phyloP scores from a whole-genome alignment of 306 rosid species.

The Trifolium dubium region DNA sequence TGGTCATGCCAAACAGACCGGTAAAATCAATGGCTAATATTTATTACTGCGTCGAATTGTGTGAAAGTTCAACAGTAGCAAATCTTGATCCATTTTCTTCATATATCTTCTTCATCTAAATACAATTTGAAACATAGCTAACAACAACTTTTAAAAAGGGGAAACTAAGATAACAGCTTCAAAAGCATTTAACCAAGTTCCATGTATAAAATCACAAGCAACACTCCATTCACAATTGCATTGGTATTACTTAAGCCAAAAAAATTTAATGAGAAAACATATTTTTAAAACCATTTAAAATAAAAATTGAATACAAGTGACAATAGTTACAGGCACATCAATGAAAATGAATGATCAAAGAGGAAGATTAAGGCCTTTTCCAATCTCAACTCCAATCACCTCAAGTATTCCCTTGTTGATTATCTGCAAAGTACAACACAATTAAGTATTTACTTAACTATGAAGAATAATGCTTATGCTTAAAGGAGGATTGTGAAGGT shows the following conservation, averaged over 20 bases:
- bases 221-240: constrained; percentile 2
- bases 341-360: constrained; percentile 48
- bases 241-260: background rate
- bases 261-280: background rate
- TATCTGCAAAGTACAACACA: constrained; percentile 60
- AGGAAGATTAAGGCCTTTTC: constrained; percentile 93
- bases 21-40: no score
- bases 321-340: constrained; percentile 1
- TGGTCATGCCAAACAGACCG: no score
- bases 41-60: no score
- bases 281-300: background rate
- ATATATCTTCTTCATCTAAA: no score
- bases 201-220: background rate
- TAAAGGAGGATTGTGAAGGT: background rate
- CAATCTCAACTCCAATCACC: constrained; percentile 85
- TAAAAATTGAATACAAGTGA: background rate
- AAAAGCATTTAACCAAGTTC: background rate
- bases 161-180: background rate
- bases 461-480: background rate
- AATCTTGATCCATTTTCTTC: no score
- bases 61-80: no score
- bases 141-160: no score
- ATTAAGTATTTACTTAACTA: background rate
- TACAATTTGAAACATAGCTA: background rate
- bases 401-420: constrained; percentile 84